Base-by-base conservation (phyloP, 441 rosid genomes). In the Adansonia madagascariensis region DNA sequence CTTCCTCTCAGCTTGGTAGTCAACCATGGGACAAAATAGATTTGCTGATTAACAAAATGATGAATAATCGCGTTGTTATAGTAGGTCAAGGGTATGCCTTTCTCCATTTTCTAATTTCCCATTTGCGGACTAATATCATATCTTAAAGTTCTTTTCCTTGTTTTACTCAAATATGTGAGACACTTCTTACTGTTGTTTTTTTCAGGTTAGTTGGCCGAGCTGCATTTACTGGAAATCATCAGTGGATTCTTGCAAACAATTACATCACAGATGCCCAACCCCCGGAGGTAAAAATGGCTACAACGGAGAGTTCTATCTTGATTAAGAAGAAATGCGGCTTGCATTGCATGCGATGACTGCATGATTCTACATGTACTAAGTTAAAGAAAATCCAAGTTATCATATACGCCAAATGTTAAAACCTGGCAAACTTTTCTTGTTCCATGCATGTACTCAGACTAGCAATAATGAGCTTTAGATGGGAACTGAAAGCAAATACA, bases 181-280 rank as follows among this genome's bases (percentile, higher is more conserved):
- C 4, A 3, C 53, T 76, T 67, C 22, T 77, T 53, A 53, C 81
- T 67, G 4, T 79, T 60, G 49, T 70, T 78, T 82, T 78, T 82
- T 82, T 55, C 91, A 94, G 98, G 82, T 80, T 91, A 71, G 90
- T 96, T 17, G 98, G 99, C 20, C 89, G 94, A 81, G 93, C 94
- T 88, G 97, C 98, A 60, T 94, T 96, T 80, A 90, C 91, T 0
- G 98, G 94, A 79, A 90, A 86, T 77, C 94, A 92, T 83, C 89
- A 89, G 67, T 96, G 99, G 98, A 87, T 96, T 62, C 86, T 89
- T 76, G 87, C 93, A 14, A 88, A 84, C 57, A 89, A 57, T 84
- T 91, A 82, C 61, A 74, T 72, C 75, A 86, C 84, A 53, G 81
- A 83, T 78, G 78, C 82, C 78, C 89, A 92, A 80, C 94, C 98